Base-by-base conservation (phyloP, 441 rosid species). In the Pelargonium australe region DNA sequence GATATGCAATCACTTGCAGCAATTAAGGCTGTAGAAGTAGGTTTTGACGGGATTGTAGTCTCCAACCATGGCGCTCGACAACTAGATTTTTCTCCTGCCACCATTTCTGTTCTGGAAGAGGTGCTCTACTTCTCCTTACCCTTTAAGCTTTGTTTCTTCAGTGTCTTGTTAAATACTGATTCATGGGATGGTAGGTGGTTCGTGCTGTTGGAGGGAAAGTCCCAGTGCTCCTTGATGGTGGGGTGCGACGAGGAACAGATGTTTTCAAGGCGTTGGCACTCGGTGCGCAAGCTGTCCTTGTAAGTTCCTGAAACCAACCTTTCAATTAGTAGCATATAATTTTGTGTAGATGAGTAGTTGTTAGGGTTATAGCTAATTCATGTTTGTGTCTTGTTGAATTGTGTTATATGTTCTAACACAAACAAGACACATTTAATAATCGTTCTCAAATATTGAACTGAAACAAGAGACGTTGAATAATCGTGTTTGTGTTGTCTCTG, bases 41-140 rank as follows among this genome's bases (percentile, higher is more conserved):
- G 99, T 76, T 96, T 84, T 72, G 89, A 96, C 1, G 99, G 98
- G 68, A 92, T 92, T 47, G 87, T 95, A 25, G 99, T 95, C 44
- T 95, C 98, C 70, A 95, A 95, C 71, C 99, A 95, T 1, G 99
- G 99, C 72, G 99, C 96, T 23, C 96, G 97, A 64, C 99, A 95
- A 73, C 97, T 95, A 6, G 99, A 95, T 75, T 92, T 86, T 28
- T 91, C 85, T 41, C 99, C 99, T 66, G 89, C 98, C 47, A 89
- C 99, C 70, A 89, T 95, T 64, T 70, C 77, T 82, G 98, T 96
- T 49, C 74, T 95, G 76, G 98, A 95, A 80, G 99, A 92, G 96
- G 99, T 94, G 73, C 7, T 14, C 44, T 12, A 34, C 37, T 40
- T 40, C 2, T 40, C 2, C 43, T 6, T 40, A 40, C 9, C 43